Percentiles rank a stretch among this genome's conserved stretches.
phyloP scores from a whole-genome alignment of 2,329 filamentous ascomycete species.

The Talaromyces piceae region DNA sequence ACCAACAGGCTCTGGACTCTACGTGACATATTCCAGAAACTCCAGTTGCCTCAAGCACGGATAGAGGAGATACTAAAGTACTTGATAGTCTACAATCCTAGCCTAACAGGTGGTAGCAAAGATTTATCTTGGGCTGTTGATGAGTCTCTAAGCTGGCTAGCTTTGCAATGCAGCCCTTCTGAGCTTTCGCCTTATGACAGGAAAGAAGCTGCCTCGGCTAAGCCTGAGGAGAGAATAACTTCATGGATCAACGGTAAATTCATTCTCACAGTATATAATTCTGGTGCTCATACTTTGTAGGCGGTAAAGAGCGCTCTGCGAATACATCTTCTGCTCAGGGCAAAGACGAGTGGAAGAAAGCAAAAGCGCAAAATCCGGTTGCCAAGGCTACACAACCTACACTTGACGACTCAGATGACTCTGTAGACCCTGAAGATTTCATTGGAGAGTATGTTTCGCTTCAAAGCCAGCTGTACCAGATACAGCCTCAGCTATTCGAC shows the following conservation, averaged over 20 bases:
- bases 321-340: constrained; percentile 18
- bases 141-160: constrained; percentile 83
- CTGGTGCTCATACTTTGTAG: constrained; percentile 23
- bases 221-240: constrained; percentile 23
- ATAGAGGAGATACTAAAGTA: constrained; percentile 59
- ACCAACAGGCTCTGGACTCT: constrained; percentile 78
- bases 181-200: constrained; percentile 67
- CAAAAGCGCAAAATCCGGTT: constrained; percentile 21
- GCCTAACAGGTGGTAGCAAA: constrained; percentile 47
- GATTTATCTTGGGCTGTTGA: constrained; percentile 78
- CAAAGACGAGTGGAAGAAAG: constrained; percentile 19
- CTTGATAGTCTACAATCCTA: constrained; percentile 60
- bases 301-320: constrained; percentile 22
- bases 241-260: constrained; percentile 32
- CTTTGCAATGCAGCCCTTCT: constrained; percentile 61
- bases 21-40: constrained; percentile 60
- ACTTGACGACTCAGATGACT: constrained; percentile 48
- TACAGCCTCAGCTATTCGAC: constrained; percentile 49
- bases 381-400: constrained; percentile 16
- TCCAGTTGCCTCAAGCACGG: constrained; percentile 60
- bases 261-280: not conserved
- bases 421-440: constrained; percentile 67
- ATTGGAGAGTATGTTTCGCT: constrained; percentile 70
- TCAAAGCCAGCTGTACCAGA: constrained; percentile 59
- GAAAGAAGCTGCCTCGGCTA: constrained; percentile 20